Evolutionary conservation across 2,329 filamentous ascomycete genomes (phyloP).

Genomic region (Pseudogymnoascus sp.): DNA sequence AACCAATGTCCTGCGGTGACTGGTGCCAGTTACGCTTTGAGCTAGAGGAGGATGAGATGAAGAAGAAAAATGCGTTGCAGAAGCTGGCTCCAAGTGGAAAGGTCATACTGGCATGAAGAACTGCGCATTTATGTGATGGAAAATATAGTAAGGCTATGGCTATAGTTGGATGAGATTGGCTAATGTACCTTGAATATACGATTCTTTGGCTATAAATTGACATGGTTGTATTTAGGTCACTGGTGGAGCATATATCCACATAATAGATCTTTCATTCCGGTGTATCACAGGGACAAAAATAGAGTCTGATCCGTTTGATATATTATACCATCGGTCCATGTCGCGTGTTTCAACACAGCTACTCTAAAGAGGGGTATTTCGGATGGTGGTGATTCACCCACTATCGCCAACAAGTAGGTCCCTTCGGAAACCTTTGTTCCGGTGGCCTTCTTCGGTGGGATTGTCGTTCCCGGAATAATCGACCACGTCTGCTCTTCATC

Average conservation of each 20-base stretch:
- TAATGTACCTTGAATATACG: background rate
- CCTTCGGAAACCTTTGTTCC: background rate
- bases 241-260: background rate
- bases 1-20: conserved; percentile 45
- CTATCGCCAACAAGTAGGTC: background rate
- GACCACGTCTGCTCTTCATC: background rate
- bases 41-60: conserved; percentile 22
- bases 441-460: background rate
- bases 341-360: background rate
- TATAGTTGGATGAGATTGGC: too few relatives aligned
- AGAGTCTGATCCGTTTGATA: background rate
- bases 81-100: conserved; percentile 24
- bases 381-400: background rate
- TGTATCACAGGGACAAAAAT: background rate
- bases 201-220: background rate
- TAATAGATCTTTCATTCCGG: background rate
- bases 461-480: background rate
- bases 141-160: too few relatives aligned
- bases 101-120: conserved; percentile 19
- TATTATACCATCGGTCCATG: background rate
- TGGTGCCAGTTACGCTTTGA: conserved; percentile 30
- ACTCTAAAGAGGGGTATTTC: background rate
- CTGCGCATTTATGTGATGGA: background rate
- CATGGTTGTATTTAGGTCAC: background rate
- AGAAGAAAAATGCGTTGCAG: conserved; percentile 18